Percentiles rank a stretch among this genome's conserved stretches.
Conservation (phyloP, 176 grass and related monocot genomes). For the Echinochloa phyllopogon region DNA sequence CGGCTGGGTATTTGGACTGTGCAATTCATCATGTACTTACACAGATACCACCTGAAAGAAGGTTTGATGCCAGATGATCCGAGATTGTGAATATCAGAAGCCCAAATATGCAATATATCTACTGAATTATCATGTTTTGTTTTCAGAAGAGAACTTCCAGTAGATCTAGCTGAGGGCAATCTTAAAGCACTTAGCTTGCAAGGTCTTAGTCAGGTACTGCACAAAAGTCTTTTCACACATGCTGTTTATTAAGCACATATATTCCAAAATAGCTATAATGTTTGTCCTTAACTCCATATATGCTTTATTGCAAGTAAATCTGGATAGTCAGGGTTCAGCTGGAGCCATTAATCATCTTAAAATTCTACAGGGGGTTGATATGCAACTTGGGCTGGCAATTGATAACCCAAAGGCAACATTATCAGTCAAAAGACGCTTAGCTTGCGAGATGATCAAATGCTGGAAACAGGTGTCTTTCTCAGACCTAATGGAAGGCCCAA, state of each 20-base stretch:
- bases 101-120: not conserved
- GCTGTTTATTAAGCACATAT: not conserved
- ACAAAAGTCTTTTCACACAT: not conserved
- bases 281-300: not conserved
- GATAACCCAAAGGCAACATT: slow-evolving; percentile 85
- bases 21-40: slow-evolving; percentile 66
- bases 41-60: slow-evolving; percentile 65
- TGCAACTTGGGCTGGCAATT: slow-evolving; percentile 87
- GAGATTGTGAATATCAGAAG: slow-evolving; percentile 30
- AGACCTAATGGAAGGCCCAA: not conserved
- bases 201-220: slow-evolving; percentile 74
- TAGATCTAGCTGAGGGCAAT: slow-evolving; percentile 78
- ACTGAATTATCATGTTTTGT: slow-evolving; percentile 23
- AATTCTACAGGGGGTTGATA: slow-evolving; percentile 66
- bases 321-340: not conserved
- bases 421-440: slow-evolving; percentile 81
- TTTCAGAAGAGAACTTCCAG: slow-evolving; percentile 76
- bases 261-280: not conserved
- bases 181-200: slow-evolving; percentile 81
- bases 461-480: slow-evolving; percentile 73
- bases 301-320: slow-evolving; percentile 19
- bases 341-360: slow-evolving; percentile 32
- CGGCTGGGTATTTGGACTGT: slow-evolving; percentile 80
- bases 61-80: slow-evolving; percentile 49
- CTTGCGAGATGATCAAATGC: slow-evolving; percentile 86